Conservation (phyloP, 345 rosid genomes). For the Populus euphratica region DNA sequence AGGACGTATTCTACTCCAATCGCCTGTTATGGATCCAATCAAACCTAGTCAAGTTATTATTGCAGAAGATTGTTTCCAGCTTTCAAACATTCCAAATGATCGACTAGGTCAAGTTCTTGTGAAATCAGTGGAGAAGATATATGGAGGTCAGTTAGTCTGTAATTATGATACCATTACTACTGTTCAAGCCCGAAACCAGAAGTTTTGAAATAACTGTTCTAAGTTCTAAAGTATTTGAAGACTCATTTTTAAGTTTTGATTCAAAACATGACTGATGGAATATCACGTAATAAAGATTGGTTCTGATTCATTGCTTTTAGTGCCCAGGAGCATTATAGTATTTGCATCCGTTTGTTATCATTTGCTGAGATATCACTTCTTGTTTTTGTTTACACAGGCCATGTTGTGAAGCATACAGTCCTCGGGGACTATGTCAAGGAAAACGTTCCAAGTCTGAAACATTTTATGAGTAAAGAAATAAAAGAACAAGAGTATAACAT, state of each 20-base stretch:
- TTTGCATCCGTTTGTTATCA: neutral
- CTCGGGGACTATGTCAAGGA: constrained; percentile 65
- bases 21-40: constrained; percentile 26
- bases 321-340: neutral
- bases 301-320: no score
- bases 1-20: constrained; percentile 57
- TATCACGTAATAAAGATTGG: no score
- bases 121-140: constrained; percentile 52
- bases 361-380: neutral
- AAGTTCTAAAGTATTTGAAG: neutral
- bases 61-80: constrained; percentile 69
- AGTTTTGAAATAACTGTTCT: neutral
- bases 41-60: constrained; percentile 53
- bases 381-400: constrained; percentile 33
- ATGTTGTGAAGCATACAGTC: constrained; percentile 39
- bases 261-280: no score
- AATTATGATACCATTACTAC: neutral
- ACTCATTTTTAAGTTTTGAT: neutral
- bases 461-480: constrained; percentile 45
- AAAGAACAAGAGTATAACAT: constrained; percentile 38
- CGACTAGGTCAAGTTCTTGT: constrained; percentile 47
- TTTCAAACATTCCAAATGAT: constrained; percentile 55
- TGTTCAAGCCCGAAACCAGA: neutral
- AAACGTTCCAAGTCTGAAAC: constrained; percentile 60
- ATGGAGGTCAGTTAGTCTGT: constrained; percentile 45